Evolutionary conservation across 352 stramenopile genomes (phyloP).

Genomic region (Phytophthora sp.): DNA sequence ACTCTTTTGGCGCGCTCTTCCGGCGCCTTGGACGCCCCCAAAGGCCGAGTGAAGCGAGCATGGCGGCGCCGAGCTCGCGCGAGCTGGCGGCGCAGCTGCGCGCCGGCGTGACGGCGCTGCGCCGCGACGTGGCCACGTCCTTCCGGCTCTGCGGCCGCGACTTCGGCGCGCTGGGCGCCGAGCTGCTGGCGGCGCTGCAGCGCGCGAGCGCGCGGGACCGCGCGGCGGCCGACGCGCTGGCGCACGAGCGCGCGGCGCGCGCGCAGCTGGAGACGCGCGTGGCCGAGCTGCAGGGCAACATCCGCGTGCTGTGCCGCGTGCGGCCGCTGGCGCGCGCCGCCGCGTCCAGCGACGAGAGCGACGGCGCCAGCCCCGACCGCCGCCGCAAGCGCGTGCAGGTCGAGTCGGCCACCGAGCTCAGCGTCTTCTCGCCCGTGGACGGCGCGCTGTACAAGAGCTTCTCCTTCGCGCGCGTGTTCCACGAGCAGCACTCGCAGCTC

Average conservation of each 20-base stretch:
- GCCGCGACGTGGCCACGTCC: conserved; percentile 68
- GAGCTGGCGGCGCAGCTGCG: conserved; percentile 44
- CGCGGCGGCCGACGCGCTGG: conserved; percentile 39
- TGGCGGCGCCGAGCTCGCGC: conserved; percentile 16
- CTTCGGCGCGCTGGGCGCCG: conserved; percentile 67
- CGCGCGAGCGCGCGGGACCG: conserved; percentile 42
- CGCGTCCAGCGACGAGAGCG: conserved; percentile 27
- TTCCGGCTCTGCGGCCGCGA: conserved; percentile 76
- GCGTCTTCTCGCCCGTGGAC: conserved; percentile 47
- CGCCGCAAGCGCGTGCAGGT: conserved; percentile 38
- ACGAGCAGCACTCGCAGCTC: conserved; percentile 77
- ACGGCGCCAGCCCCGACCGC: conserved; percentile 20
- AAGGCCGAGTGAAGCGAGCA: not conserved
- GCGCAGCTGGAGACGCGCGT: conserved; percentile 53
- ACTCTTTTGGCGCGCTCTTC: too few relatives aligned
- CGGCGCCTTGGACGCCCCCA: not conserved
- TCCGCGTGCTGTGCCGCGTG: conserved; percentile 86
- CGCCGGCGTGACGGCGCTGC: conserved; percentile 47
- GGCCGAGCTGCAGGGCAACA: conserved; percentile 55
- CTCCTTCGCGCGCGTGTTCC: conserved; percentile 88
- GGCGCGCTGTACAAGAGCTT: conserved; percentile 78
- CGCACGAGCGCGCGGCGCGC: conserved; percentile 56
- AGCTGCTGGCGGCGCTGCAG: conserved; percentile 61
- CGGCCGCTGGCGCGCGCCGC: conserved; percentile 36
- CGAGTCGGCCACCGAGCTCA: conserved; percentile 39